Percentiles rank a stretch among this genome's conserved stretches.
These are phyloP conservation scores for Yarrowia sp. DNA, from an alignment of 805 yeast genomes.

Conservation along the genomic window DNA sequence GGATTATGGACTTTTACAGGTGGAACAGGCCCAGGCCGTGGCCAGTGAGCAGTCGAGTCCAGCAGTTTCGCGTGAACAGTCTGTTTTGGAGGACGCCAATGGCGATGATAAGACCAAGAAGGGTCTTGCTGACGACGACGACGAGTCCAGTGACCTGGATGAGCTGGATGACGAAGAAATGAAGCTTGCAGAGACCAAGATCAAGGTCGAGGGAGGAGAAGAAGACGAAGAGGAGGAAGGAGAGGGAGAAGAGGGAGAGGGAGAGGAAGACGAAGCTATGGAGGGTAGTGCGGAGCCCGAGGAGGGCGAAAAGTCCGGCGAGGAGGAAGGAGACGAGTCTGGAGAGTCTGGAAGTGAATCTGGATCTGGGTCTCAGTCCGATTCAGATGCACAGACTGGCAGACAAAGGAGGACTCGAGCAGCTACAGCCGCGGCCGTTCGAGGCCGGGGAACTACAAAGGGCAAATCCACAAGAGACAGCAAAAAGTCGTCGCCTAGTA, in stretches of 20 bases:
- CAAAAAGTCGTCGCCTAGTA: slow-evolving; percentile 23
- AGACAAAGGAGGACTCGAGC: slow-evolving; percentile 19
- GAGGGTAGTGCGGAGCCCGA: slow-evolving; percentile 10
- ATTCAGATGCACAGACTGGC: slow-evolving; percentile 11
- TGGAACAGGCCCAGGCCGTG: slow-evolving; percentile 7
- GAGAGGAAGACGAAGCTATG: neutral
- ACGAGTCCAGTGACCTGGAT: slow-evolving; percentile 25
- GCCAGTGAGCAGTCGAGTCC: slow-evolving; percentile 5
- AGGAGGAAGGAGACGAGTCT: slow-evolving; percentile 6
- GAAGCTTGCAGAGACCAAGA: slow-evolving; percentile 21
- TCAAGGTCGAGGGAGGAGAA: slow-evolving; percentile 16
- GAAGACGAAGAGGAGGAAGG: neutral
- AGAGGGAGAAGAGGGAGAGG: neutral
- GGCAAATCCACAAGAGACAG: slow-evolving; percentile 10
- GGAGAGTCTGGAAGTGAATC: slow-evolving; percentile 13
- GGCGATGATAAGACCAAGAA: neutral
- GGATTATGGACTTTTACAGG: slow-evolving; percentile 28
- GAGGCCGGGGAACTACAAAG: slow-evolving; percentile 17
- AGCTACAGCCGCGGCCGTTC: slow-evolving; percentile 26
- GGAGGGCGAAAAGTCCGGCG: neutral
- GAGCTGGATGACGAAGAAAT: slow-evolving; percentile 34
- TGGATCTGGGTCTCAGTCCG: slow-evolving; percentile 21
- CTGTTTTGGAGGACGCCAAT: slow-evolving; percentile 5
- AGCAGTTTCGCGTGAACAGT: slow-evolving; percentile 12
- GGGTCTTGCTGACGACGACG: neutral